Base-by-base conservation (phyloP, 345 rosid species). In the Pistacia integerrima region DNA sequence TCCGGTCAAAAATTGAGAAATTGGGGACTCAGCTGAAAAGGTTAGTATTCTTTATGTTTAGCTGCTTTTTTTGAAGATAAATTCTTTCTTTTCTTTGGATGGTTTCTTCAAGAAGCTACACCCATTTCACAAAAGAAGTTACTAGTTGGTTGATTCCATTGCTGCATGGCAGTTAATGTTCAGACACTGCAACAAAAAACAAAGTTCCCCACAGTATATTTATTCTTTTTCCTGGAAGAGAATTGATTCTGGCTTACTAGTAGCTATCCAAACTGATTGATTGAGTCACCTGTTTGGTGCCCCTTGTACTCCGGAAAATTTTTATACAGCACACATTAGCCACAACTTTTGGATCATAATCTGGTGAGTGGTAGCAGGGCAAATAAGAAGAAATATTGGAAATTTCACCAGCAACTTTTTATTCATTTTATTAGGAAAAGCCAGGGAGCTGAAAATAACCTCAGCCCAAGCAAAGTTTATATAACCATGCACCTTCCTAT, bases 11-110 rank as follows among this genome's bases (percentile, higher is more conserved):
- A 74, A 56, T 81, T 64, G 81, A 80, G 74, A 81, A 78, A 60
- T 69, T 85, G 68, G 67, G 82, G 59, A 78, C 78, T 36, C 67
- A 75, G 77, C 71, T 79, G 77, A 80, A 63, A 76, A 85, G 88
- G 82, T 82, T 49, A 77, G 87, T 52, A 20, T 35, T 58, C 16
- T 12, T 35, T 20, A 10, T 57, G 22, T 18, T 49, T 18, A 60
- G 11, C 57, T 61, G 16, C 62, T 25, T 52, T 61, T 58, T 62
- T 11, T 16, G 28, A 35, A 46, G 33, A 66, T 56, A 8, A 11
- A 5, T 41, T 70, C 18, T 8, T 64, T 58, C 49, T 25, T 33
- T 46, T 20, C 55, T 35, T 51, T 38, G 63, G 63, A 8, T 60
- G 41, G 59, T 71, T 72, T 44, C 12, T 56, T 20, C n/a, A 12